phyloP scores from a whole-genome alignment of 23 red algal genomes.

The Agarophyton chilense region DNA sequence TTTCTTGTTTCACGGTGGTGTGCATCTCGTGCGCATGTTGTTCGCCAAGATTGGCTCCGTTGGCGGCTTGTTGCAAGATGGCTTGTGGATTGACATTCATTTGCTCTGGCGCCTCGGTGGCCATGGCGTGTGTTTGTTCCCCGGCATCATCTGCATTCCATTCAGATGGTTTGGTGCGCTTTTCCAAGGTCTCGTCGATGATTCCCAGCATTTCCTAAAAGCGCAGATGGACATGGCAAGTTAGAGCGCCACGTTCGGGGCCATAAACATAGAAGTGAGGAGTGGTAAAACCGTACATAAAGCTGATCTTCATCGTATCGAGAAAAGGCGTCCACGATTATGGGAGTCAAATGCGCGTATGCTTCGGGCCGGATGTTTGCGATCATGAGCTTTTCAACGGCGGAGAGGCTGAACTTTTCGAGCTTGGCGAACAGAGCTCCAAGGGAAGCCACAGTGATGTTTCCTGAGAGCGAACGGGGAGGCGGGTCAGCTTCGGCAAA shows the following conservation, averaged over 20 bases:
- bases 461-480: not conserved
- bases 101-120: not conserved
- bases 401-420: conserved; percentile 32
- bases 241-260: not conserved
- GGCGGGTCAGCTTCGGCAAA: too few relatives aligned
- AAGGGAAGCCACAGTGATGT: conserved; percentile 4
- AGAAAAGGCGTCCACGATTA: conserved; percentile 30
- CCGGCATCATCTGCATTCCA: not conserved
- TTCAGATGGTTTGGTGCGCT: conserved; percentile 4
- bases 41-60: not conserved
- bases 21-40: not conserved
- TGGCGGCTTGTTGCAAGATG: not conserved
- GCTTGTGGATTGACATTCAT: not conserved
- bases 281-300: conserved; percentile 26
- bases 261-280: not conserved
- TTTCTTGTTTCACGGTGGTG: not conserved
- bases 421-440: conserved; percentile 20
- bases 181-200: not conserved
- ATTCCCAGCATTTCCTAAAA: conserved; percentile 30
- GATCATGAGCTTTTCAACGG: conserved; percentile 51
- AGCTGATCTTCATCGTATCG: conserved; percentile 65
- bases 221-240: not conserved
- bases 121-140: not conserved
- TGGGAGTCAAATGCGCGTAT: conserved; percentile 52
- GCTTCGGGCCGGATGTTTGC: conserved; percentile 55